Base-by-base conservation (phyloP, 225 moss, liverwort and hornwort species). In the Ulota crispa region DNA sequence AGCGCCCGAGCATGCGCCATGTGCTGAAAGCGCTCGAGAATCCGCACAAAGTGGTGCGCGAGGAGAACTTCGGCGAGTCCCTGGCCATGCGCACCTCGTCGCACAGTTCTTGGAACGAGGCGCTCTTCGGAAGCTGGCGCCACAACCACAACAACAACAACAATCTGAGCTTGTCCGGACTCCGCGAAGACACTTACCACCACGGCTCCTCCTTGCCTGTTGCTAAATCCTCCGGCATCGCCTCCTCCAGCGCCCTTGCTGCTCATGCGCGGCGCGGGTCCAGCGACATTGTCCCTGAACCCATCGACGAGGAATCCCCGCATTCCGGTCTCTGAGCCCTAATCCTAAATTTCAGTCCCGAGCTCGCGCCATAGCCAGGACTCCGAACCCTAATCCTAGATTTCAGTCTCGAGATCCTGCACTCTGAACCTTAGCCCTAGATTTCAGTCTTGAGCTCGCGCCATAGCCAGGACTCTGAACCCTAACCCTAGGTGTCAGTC, bases 81-180 rank as follows among this genome's bases (percentile, higher is more conserved):
- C 66, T 97, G 10, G 92, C 95, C 27, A 34, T 93, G 69, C 87
- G 98, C 31, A 95, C 98, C 0, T 95, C 95, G 2, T 98, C 98
- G 5, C 95, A 98, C 73, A 94, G 95, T 36, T 98, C 98, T 9
- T 98, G 98, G 98, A 98, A 98, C 28, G 98, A 98, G 82, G 98
- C 98, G 2, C 80, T 98, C 57, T 98, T 98, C 3, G 98, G 98
- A 7, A 95, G 95, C 83, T 98, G 98, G 98, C 84, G 98, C 24
- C 89, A 88, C 41, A 81, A 90, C 82, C 82, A 88, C 61, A 82
- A 85, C 73, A 88, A 87, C 80, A 85, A 88, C 80, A 89, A 91
- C 45, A 85, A 80, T 0, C 87, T 89, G 39, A 84, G 92, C 27
- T 83, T 93, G 34, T 88, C 88, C 0, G 89, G 93, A 2, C 78